These are phyloP conservation scores for Cadophora luteo-olivacea DNA, from an alignment of 2,329 filamentous ascomycete genomes.

Conservation along the genomic window DNA sequence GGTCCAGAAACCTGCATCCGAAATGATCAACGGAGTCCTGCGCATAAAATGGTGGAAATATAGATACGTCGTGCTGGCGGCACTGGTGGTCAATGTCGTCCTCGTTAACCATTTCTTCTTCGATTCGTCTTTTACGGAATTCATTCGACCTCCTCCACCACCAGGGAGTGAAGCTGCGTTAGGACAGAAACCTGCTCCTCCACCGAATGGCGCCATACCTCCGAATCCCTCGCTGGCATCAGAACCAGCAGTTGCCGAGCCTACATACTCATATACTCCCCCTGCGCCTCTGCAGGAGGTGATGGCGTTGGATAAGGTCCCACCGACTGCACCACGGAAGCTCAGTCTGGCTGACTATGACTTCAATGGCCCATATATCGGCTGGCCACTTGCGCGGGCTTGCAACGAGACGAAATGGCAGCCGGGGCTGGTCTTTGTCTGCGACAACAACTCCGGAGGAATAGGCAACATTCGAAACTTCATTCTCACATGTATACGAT, in stretches of 20 bases:
- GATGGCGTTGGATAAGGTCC: constrained; percentile 16
- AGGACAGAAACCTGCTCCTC: constrained; percentile 2
- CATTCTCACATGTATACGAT: constrained; percentile 57
- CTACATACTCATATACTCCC: constrained; percentile 11
- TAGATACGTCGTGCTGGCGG: constrained; percentile 34
- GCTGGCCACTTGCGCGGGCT: constrained; percentile 51
- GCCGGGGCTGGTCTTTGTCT: constrained; percentile 53
- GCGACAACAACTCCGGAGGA: constrained; percentile 58
- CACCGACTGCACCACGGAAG: constrained; percentile 20
- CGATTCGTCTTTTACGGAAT: constrained; percentile 28
- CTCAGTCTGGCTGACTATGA: constrained; percentile 38
- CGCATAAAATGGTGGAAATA: constrained; percentile 40
- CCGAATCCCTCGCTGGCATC: constrained; percentile 6
- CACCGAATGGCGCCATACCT: constrained; percentile 10
- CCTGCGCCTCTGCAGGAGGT: constrained; percentile 12
- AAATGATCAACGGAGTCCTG: constrained; percentile 36
- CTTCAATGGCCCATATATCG: constrained; percentile 49
- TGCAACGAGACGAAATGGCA: constrained; percentile 52
- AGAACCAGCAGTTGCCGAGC: background rate
- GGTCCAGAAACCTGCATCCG: constrained; percentile 30
- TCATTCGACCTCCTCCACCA: constrained; percentile 24
- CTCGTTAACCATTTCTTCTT: constrained; percentile 39
- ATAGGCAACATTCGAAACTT: constrained; percentile 59
- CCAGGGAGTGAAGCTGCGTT: background rate
- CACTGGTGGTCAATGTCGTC: constrained; percentile 34